phyloP scores from a whole-genome alignment of 768 basidiomycete species.

The Rhizopogon sp. region DNA sequence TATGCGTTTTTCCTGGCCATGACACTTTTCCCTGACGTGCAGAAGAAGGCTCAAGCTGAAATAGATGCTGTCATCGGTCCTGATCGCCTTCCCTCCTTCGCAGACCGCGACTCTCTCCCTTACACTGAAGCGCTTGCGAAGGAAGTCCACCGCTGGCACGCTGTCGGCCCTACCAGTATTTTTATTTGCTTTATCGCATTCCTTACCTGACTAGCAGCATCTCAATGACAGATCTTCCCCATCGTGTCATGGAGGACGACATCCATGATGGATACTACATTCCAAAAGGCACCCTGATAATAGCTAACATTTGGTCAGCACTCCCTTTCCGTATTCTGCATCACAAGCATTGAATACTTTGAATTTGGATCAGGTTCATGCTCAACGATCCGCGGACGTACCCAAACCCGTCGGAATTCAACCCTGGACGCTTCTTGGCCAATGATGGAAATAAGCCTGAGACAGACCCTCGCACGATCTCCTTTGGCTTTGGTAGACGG shows the following conservation, averaged over 20 bases:
- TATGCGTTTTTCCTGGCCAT: constrained; percentile 2
- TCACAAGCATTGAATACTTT: too few relatives aligned
- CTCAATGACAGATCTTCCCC: constrained; percentile 28
- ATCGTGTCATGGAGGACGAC: constrained; percentile 55
- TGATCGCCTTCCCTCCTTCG: constrained; percentile 56
- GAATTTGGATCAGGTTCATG: background rate
- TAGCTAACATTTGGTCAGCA: constrained; percentile 19
- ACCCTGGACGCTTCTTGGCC: constrained; percentile 49
- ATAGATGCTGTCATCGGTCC: constrained; percentile 55
- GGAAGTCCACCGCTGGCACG: constrained; percentile 47
- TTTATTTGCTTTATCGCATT: constrained; percentile 27
- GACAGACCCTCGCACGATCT: constrained; percentile 47
- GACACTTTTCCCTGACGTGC: constrained; percentile 32
- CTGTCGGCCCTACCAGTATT: constrained; percentile 34
- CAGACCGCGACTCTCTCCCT: constrained; percentile 53
- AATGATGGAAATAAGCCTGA: constrained; percentile 26
- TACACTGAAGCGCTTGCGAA: constrained; percentile 57
- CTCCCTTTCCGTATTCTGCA: too few relatives aligned
- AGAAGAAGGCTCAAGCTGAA: constrained; percentile 57
- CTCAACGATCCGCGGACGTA: constrained; percentile 29
- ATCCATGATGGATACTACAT: constrained; percentile 58
- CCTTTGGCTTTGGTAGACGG: constrained; percentile 64
- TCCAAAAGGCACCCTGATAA: constrained; percentile 37
- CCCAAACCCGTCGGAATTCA: constrained; percentile 43
- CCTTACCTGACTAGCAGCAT: constrained; percentile 26